Evolutionary conservation across 345 rosid genomes (phyloP), one percentile per base, ranked within the genome.

Genomic region (Pistacia integerrima): DNA sequence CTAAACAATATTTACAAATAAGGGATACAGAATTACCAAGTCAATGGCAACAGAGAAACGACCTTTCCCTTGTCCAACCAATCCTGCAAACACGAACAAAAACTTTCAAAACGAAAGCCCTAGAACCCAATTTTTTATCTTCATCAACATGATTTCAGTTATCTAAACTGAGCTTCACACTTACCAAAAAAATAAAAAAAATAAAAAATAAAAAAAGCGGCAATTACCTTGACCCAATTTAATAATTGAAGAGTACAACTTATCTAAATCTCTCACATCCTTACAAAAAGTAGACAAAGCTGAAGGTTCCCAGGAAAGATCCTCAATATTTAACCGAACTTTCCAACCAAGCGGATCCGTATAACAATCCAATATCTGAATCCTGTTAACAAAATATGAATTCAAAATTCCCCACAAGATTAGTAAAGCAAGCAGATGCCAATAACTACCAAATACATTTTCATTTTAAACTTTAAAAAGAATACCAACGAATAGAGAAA

Each of bases 281-380:
- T 77, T 89, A 57, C 80, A 79, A 74, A 85, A 51, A 54, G 54
- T 76, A 52, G 79, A 68, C 52, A 74, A 35, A 48, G 70, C 58
- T 25, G 89, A 82, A 78, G 78, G 68, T 82, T 83, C 87, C 67
- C 6, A 16, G 2, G 76, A 73, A 80, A 38, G 41, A 73, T 74
- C 85, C 82, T 69, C 55, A 63, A 58, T 63, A 20, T 13, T 49
- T 20, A 84, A 78, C 63, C 61, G 74, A 78, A 76, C 83, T 83
- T 89, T 90, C 99, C 98, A 96, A 52, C 94, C 97, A 30, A 87
- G 84, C 82, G 97, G 97, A 84, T 96, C 94, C 28, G 85, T 82
- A 73, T 88, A 96, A 81, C 97, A 96, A 84, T 96, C 99, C 89
- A 96, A 84, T 66, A 93, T 81, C 70, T 76, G 88, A 88, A 92